Evolutionary conservation across 352 stramenopile genomes (phyloP), one percentile per base, ranked within the genome.

Genomic region (Pythium pyrilobum): DNA sequence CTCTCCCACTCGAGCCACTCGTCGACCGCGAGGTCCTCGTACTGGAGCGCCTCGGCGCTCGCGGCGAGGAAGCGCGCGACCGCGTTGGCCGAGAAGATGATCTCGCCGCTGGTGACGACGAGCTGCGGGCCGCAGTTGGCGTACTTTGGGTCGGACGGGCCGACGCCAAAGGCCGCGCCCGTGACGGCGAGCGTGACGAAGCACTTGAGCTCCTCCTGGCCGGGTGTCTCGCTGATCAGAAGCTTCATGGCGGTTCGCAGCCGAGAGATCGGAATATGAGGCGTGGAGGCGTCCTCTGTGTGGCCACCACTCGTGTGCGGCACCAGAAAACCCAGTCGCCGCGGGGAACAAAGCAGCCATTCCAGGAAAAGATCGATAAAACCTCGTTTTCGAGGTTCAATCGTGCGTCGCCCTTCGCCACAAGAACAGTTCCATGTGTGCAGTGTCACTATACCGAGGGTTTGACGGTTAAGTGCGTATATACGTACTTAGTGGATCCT

Each of bases 1-100:
- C 71, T 74, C 60, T 94, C 83, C 83, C 83, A 94, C 51, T 87
- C 79, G 24, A 94, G 24, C 74, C 79, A 94, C 43, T 94, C 83
- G 52, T 94, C 81, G 32, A 94, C 79, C 2, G 77, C 73, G 29
- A 92, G 56, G 44, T 94, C 81, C 6, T 94, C 78, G 34, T 64
- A 69, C 46, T 87, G 68, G 28, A 94, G 63, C 53, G 71, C 52
- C 20, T 67, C 48, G 28, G 45, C 32, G 29, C 48, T 37, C 9
- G 66, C 61, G 34, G 81, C 78, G 23, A 92, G 45, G 59, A 87
- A 94, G 51, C 79, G 83, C 53, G 67, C 84, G 40, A 94, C 71
- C 37, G 74, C 74, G 67, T 94, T 94, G 44, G 83, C 77, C 38
- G 79, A 89, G 65, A 88, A 85, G 42, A 92, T 62, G 11, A 78